A percentile compares a stretch with the other conserved stretches of the same genome.
Conservation (phyloP, 2,329 filamentous ascomycete genomes). For the Cercospora sp. region DNA sequence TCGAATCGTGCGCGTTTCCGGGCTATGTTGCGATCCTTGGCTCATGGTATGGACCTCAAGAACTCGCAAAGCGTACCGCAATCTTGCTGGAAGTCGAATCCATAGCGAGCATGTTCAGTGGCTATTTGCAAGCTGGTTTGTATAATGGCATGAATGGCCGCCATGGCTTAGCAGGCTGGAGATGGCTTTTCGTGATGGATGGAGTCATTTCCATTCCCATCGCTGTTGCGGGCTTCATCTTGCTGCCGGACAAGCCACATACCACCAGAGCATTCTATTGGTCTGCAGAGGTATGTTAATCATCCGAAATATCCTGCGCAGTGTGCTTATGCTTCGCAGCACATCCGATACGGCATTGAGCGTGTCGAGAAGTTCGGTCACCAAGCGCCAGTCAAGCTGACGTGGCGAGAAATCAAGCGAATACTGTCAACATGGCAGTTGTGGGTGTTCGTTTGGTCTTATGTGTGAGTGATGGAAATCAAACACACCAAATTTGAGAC, state of each 20-base stretch:
- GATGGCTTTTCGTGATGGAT: conserved; percentile 26
- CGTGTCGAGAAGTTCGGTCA: conserved; percentile 22
- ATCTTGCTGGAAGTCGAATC: conserved; percentile 24
- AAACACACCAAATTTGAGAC: not conserved
- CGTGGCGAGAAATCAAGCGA: conserved; percentile 17
- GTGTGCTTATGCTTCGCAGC: conserved; percentile 5
- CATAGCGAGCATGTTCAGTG: conserved; percentile 24
- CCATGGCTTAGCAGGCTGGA: conserved; percentile 23
- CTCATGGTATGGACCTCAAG: conserved; percentile 23
- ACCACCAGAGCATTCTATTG: conserved; percentile 23
- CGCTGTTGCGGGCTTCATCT: conserved; percentile 23
- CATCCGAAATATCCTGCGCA: not conserved
- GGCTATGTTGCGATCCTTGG: conserved; percentile 20
- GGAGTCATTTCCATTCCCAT: conserved; percentile 25
- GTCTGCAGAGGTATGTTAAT: conserved; percentile 2
- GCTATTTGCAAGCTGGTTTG: conserved; percentile 25
- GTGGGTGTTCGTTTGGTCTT: conserved; percentile 24
- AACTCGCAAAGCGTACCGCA: conserved; percentile 22
- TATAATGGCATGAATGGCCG: conserved; percentile 24
- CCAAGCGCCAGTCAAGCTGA: conserved; percentile 18
- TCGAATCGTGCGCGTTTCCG: conserved; percentile 21
- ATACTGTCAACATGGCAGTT: conserved; percentile 19
- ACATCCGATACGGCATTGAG: conserved; percentile 19
- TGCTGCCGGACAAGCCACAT: conserved; percentile 20
- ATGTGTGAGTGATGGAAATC: conserved; percentile 13